A percentile compares a stretch with the other conserved stretches of the same genome.
These are phyloP conservation scores for Aspergillus brunneoviolaceus DNA, from an alignment of 2,329 filamentous ascomycete species.

Conservation along the genomic window DNA sequence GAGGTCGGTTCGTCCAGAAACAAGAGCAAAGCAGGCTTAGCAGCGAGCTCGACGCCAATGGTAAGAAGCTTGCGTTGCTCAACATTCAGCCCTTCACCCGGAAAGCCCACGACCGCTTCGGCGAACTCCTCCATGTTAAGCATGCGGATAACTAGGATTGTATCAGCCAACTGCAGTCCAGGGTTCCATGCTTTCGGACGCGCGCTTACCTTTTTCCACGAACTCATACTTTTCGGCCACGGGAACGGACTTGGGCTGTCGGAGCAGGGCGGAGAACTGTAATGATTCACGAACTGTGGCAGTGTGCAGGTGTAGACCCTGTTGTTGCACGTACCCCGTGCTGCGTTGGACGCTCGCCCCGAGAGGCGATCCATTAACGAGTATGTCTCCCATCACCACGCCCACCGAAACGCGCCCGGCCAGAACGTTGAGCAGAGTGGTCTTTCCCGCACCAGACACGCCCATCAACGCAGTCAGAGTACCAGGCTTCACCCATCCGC, in stretches of 20 bases:
- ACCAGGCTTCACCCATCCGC: conserved; percentile 52
- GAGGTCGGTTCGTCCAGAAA: conserved; percentile 64
- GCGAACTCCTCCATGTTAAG: conserved; percentile 66
- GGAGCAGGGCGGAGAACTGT: conserved; percentile 64
- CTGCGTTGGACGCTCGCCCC: conserved; percentile 63
- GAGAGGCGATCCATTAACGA: conserved; percentile 60
- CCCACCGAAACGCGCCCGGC: conserved; percentile 65
- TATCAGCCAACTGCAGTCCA: conserved; percentile 61
- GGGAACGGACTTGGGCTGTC: conserved; percentile 50
- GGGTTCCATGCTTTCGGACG: no score
- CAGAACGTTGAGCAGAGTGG: conserved; percentile 77
- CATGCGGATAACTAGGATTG: conserved; percentile 56
- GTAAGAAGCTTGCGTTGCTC: conserved; percentile 44
- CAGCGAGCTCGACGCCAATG: conserved; percentile 39
- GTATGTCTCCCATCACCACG: conserved; percentile 61
- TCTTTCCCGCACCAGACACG: conserved; percentile 73
- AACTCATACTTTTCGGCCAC: no score
- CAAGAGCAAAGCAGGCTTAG: conserved; percentile 50
- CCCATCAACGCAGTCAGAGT: conserved; percentile 54
- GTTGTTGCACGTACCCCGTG: conserved; percentile 65
- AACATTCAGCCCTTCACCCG: conserved; percentile 59
- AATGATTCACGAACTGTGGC: conserved; percentile 65
- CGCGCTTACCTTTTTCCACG: no score
- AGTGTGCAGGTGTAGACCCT: conserved; percentile 63
- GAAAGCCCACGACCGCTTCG: conserved; percentile 64